Base-by-base conservation (phyloP, 2,329 filamentous ascomycete species). In the Fusarium illudens region DNA sequence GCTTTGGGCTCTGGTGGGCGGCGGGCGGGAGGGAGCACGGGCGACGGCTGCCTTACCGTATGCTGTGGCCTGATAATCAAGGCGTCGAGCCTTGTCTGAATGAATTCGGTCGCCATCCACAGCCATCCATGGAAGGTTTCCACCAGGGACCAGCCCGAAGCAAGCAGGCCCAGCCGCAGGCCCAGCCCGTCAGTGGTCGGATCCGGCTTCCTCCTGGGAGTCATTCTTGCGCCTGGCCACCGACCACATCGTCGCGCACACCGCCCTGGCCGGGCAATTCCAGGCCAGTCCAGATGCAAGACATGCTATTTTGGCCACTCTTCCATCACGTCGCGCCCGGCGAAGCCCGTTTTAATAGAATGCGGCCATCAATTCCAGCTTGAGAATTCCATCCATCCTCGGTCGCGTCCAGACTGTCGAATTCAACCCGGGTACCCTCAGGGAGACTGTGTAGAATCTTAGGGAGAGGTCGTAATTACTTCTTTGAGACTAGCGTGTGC, bases 91-190 rank as follows among this genome's bases (percentile, higher is more conserved):
- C 36, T 50, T 27, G 49, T 30, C 25, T 32, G 32, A 56, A 54
- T 63, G 50, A 42, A 50, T 68, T 68, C 62, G 58, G 65, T 12
- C 32, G 20, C n/a, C 53, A 58, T 68, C 65, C 57, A 68, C 61
- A 51, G 48, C 37, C 15, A 42, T 69, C 65, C 54, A 68, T 62
- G 58, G 46, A 8, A 20, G 15, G 39, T 34, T 55, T 34, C 52
- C 52, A 33, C 39, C 37, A 54, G 51, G 34, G 34, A 42, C 51
- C 49, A 52, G 33, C 49, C 33, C 32, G 19, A 36, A 34, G 30
- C 22, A 51, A 51, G 19, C 17, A 50, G 13, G 49, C 49, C 49
- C 49, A 52, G 49, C 49, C 32, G 29, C 42, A 27, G 6, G 25
- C 17, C 15, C 44, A 32, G 39, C 19, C 17, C 30, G 8, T 32